Evolutionary conservation across 2,329 filamentous ascomycete genomes (phyloP).

Genomic region (Aureobasidium sp.): DNA sequence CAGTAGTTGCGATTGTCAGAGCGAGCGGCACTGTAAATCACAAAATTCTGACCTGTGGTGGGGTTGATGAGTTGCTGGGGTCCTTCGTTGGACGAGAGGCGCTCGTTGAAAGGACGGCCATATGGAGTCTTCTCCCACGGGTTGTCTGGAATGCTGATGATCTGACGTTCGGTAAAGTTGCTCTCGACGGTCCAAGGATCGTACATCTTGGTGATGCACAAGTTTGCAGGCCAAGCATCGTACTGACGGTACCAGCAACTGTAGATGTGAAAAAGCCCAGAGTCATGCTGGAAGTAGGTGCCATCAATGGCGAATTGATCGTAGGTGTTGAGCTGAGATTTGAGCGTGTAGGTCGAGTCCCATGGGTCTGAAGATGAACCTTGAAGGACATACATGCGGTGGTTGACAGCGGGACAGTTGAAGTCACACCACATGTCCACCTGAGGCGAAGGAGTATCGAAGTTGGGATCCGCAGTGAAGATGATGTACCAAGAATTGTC

Average conservation of each 20-base stretch:
- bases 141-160: conserved; percentile 42
- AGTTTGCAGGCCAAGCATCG: conserved; percentile 45
- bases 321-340: conserved; percentile 43
- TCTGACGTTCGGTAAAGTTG: conserved; percentile 40
- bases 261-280: conserved; percentile 37
- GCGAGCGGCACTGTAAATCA: conserved; percentile 45
- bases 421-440: conserved; percentile 44
- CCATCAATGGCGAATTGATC: conserved; percentile 50
- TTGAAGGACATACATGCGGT: conserved; percentile 47
- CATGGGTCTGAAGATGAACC: conserved; percentile 39
- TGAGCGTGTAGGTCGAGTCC: conserved; percentile 39
- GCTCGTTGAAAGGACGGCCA: conserved; percentile 40
- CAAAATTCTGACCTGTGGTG: conserved; percentile 40
- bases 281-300: conserved; percentile 43
- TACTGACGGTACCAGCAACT: conserved; percentile 39
- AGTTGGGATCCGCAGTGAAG: conserved; percentile 45
- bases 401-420: conserved; percentile 45
- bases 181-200: conserved; percentile 43
- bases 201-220: conserved; percentile 46
- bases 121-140: conserved; percentile 48
- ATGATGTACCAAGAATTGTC: conserved; percentile 45
- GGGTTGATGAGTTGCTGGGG: conserved; percentile 45
- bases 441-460: conserved; percentile 40
- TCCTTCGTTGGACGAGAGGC: conserved; percentile 45
- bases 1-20: conserved; percentile 50